These are phyloP conservation scores for Tricholoma bakamatsutake DNA, from an alignment of 768 basidiomycete species.

Conservation along the genomic window DNA sequence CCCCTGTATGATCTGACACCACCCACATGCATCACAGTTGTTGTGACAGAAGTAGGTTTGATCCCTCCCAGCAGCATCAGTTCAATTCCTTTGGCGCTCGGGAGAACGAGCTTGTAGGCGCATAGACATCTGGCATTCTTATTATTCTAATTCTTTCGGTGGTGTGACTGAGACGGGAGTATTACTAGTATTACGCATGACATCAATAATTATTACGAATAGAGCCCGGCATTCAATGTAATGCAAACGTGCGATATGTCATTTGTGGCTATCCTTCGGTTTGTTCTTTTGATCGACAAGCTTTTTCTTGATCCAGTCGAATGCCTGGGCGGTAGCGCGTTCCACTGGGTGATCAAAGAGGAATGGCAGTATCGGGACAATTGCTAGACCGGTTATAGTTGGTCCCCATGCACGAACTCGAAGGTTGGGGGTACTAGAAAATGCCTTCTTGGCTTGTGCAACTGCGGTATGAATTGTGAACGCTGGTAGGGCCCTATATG, in stretches of 20 bases:
- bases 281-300: constrained; percentile 34
- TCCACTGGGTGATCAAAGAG: constrained; percentile 81
- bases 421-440: constrained; percentile 51
- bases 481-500: constrained; percentile 68
- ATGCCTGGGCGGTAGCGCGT: constrained; percentile 56
- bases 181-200: constrained; percentile 4
- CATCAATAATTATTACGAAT: background rate
- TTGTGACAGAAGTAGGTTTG: constrained; percentile 95
- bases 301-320: constrained; percentile 63
- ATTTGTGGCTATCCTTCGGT: constrained; percentile 10
- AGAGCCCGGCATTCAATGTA: background rate
- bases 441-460: constrained; percentile 63
- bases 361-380: constrained; percentile 70
- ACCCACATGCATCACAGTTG: constrained; percentile 86
- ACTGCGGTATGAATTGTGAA: constrained; percentile 84
- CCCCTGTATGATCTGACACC: constrained; percentile 95
- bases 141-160: background rate
- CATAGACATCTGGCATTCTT: background rate
- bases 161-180: constrained; percentile 6
- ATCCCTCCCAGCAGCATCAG: constrained; percentile 91
- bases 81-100: constrained; percentile 72
- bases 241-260: background rate
- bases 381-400: constrained; percentile 64
- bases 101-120: constrained; percentile 36
- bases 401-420: constrained; percentile 70